Percentiles rank a stretch among this genome's conserved stretches.
These are phyloP conservation scores for Boletales sp. DNA, from an alignment of 768 basidiomycete genomes.

Conservation along the genomic window DNA sequence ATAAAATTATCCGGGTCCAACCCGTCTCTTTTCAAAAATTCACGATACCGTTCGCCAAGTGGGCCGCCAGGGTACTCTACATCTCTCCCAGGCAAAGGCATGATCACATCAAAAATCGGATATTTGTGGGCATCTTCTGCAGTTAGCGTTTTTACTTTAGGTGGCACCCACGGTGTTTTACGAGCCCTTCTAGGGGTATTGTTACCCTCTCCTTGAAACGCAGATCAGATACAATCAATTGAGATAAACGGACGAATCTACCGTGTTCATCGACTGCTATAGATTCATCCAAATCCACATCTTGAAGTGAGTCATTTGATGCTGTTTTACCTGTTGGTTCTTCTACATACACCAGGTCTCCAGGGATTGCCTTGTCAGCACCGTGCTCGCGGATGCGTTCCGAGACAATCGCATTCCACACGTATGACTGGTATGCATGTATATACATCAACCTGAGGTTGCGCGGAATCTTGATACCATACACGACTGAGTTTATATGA, in stretches of 20 bases:
- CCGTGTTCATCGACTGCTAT: slow-evolving; percentile 32
- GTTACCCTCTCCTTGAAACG: slow-evolving; percentile 18
- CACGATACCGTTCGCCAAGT: slow-evolving; percentile 82
- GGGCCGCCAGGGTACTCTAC: slow-evolving; percentile 87
- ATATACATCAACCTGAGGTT: slow-evolving; percentile 97
- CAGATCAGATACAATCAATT: slow-evolving; percentile 4
- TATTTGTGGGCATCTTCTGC: slow-evolving; percentile 76
- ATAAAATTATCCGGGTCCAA: slow-evolving; percentile 87
- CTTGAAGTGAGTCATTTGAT: slow-evolving; percentile 25
- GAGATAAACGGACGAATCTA: slow-evolving; percentile 15
- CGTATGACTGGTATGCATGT: slow-evolving; percentile 97
- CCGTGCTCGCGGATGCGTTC: slow-evolving; percentile 85
- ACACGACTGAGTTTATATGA: slow-evolving; percentile 3
- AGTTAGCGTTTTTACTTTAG: slow-evolving; percentile 72
- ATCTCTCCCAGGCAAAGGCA: slow-evolving; percentile 96
- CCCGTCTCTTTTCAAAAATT: slow-evolving; percentile 81
- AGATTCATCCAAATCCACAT: slow-evolving; percentile 29
- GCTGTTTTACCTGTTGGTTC: slow-evolving; percentile 21
- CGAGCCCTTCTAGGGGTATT: slow-evolving; percentile 19
- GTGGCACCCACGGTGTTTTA: slow-evolving; percentile 53
- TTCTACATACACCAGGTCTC: slow-evolving; percentile 85
- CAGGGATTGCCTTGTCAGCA: slow-evolving; percentile 67
- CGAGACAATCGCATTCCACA: slow-evolving; percentile 97
- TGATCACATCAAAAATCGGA: slow-evolving; percentile 90
- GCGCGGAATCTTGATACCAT: slow-evolving; percentile 73